Conservation (phyloP, 768 basidiomycete species). For the Pleurotus platypus region DNA sequence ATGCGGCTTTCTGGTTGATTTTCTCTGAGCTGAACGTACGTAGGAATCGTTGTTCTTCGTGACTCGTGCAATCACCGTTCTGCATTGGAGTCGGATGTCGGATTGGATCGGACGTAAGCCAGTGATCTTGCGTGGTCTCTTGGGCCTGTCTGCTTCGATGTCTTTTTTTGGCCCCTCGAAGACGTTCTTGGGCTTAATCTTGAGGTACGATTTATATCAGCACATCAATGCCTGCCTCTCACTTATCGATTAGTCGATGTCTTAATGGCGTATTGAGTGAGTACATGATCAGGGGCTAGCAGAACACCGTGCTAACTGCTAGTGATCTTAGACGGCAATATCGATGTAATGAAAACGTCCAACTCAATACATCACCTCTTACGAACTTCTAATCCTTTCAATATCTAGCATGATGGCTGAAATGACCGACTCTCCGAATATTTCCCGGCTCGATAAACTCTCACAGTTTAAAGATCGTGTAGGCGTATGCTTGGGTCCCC, state of each 20-base stretch:
- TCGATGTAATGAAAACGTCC: conserved; percentile 62
- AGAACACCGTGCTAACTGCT: neutral
- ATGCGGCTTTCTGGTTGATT: neutral
- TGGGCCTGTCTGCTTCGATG: conserved; percentile 42
- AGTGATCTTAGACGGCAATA: conserved; percentile 41
- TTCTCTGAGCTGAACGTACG: neutral
- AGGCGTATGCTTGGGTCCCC: conserved; percentile 67
- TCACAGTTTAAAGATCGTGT: conserved; percentile 12
- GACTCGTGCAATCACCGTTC: conserved; percentile 41
- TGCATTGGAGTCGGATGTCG: conserved; percentile 52
- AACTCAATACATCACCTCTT: neutral
- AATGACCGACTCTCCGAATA: conserved; percentile 67
- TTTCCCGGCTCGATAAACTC: conserved; percentile 29
- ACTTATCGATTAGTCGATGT: neutral
- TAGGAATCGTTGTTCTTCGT: conserved; percentile 53
- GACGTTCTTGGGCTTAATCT: conserved; percentile 37
- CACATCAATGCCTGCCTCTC: conserved; percentile 1
- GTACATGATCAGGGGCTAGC: neutral
- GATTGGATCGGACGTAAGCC: conserved; percentile 48
- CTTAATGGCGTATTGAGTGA: neutral
- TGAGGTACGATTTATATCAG: conserved; percentile 22
- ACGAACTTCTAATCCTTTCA: neutral
- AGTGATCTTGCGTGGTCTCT: conserved; percentile 39
- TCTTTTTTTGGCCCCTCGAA: conserved; percentile 46
- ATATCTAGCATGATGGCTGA: conserved; percentile 43